These are phyloP conservation scores for Syzygium syzygioides DNA, from an alignment of 441 rosid genomes.

Conservation along the genomic window DNA sequence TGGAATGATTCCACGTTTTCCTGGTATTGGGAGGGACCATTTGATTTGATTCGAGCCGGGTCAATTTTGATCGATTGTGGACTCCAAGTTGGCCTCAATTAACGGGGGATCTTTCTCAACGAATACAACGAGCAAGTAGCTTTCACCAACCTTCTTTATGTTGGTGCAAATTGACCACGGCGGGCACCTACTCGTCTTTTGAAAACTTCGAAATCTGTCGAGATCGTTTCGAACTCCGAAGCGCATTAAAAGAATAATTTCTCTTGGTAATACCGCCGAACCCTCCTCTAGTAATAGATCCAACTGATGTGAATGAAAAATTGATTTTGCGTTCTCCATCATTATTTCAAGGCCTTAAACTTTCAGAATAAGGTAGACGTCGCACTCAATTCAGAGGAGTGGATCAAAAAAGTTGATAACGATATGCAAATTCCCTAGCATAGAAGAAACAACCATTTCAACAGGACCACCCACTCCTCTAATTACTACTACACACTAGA, in stretches of 20 bases:
- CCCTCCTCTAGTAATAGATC: no score
- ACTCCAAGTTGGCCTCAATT: background rate
- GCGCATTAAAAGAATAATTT: background rate
- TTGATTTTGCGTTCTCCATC: background rate
- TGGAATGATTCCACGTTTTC: background rate
- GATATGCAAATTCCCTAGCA: background rate
- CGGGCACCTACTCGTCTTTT: background rate
- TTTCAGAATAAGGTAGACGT: no score
- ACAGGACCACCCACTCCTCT: background rate
- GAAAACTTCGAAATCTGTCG: background rate
- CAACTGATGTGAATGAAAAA: background rate
- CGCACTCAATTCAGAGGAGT: background rate
- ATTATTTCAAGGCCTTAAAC: no score
- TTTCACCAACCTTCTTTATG: background rate
- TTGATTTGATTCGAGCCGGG: background rate
- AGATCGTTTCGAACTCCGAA: background rate
- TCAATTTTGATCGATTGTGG: background rate
- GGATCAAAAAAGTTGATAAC: no score
- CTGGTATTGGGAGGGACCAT: background rate
- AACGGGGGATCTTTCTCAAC: background rate
- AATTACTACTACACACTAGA: background rate
- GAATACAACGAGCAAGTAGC: background rate
- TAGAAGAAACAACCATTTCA: background rate
- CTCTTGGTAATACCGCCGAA: background rate
- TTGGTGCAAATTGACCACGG: background rate